phyloP scores from a whole-genome alignment of 2,329 filamentous ascomycete genomes.

The Penicillium sp. region DNA sequence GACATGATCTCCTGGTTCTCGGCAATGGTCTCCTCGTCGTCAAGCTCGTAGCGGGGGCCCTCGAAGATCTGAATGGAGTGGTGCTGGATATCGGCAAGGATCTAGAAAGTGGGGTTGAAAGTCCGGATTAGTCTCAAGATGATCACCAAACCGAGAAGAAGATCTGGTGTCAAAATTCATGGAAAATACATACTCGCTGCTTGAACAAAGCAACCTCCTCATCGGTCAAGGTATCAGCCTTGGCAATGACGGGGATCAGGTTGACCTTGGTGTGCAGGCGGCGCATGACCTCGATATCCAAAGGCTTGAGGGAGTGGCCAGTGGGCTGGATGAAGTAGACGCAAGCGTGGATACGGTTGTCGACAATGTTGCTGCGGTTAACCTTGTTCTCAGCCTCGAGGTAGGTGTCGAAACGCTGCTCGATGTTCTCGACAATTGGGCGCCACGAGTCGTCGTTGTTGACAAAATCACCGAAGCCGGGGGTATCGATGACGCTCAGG shows the following conservation, averaged over 20 bases:
- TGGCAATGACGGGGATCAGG: slow-evolving; percentile 97
- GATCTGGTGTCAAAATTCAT: not conserved
- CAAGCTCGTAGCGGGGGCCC: slow-evolving; percentile 95
- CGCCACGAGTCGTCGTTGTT: slow-evolving; percentile 99
- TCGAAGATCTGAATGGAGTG: slow-evolving; percentile 99
- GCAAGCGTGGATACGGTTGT: slow-evolving; percentile 98
- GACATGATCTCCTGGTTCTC: slow-evolving; percentile 99
- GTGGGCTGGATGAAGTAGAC: slow-evolving; percentile 99
- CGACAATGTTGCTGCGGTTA: slow-evolving; percentile 99
- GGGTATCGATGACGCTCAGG: slow-evolving; percentile 95
- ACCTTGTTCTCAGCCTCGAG: slow-evolving; percentile 99
- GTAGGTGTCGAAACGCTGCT: slow-evolving; percentile 98
- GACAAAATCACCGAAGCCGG: slow-evolving; percentile 97
- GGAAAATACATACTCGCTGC: slow-evolving; percentile 70
- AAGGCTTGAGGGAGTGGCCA: slow-evolving; percentile 94
- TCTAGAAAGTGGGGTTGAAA: slow-evolving; percentile 56
- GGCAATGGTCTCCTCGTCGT: slow-evolving; percentile 98
- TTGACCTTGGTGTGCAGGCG: slow-evolving; percentile 99
- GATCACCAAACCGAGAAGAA: not conserved
- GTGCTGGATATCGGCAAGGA: slow-evolving; percentile 93
- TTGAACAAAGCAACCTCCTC: slow-evolving; percentile 96
- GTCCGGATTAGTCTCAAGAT: slow-evolving; percentile 25
- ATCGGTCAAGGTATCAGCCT: slow-evolving; percentile 96
- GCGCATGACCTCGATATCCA: slow-evolving; percentile 99
- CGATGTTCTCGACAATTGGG: slow-evolving; percentile 98